phyloP scores from a whole-genome alignment of 345 rosid species.

The Boechera stricta region DNA sequence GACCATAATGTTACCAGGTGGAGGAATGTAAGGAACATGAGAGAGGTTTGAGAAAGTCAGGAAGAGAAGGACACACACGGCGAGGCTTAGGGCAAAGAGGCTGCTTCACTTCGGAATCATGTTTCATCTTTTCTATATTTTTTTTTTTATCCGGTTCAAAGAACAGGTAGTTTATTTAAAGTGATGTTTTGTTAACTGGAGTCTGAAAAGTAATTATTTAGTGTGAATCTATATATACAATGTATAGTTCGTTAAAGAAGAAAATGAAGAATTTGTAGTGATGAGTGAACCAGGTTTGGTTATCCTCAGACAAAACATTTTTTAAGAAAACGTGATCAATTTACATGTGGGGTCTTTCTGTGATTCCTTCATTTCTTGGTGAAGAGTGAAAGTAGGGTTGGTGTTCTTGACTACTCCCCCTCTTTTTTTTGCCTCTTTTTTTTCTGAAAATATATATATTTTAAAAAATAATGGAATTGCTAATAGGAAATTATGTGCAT shows the following conservation, averaged over 20 bases:
- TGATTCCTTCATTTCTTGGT: slow-evolving; percentile 46
- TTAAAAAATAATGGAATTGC: not conserved
- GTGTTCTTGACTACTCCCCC: slow-evolving; percentile 48
- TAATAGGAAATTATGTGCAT: not conserved
- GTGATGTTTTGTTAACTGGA: slow-evolving; percentile 2
- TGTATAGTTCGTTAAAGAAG: slow-evolving; percentile 16
- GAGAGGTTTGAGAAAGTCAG: slow-evolving; percentile 67
- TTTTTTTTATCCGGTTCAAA: not conserved
- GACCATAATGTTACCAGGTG: slow-evolving; percentile 19
- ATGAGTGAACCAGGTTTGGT: slow-evolving; percentile 43
- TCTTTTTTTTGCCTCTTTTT: slow-evolving; percentile 29
- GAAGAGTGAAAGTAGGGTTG: slow-evolving; percentile 54
- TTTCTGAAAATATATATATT: not conserved
- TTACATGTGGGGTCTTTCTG: slow-evolving; percentile 30
- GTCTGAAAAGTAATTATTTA: not conserved
- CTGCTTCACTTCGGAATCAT: slow-evolving; percentile 48
- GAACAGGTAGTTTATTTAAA: slow-evolving; percentile 1
- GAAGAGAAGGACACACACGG: slow-evolving; percentile 53
- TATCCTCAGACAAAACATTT: slow-evolving; percentile 4
- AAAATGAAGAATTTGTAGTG: slow-evolving; percentile 37
- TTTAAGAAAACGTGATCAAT: slow-evolving; percentile 4
- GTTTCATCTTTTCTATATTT: slow-evolving; percentile 52
- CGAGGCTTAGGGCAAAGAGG: slow-evolving; percentile 84
- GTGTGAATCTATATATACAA: slow-evolving; percentile 8
- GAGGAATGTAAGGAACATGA: slow-evolving; percentile 59